Percentiles rank a stretch among this genome's conserved stretches.
Conservation (phyloP, 2,329 filamentous ascomycete species). For the Drechslerella coelobrocha region DNA sequence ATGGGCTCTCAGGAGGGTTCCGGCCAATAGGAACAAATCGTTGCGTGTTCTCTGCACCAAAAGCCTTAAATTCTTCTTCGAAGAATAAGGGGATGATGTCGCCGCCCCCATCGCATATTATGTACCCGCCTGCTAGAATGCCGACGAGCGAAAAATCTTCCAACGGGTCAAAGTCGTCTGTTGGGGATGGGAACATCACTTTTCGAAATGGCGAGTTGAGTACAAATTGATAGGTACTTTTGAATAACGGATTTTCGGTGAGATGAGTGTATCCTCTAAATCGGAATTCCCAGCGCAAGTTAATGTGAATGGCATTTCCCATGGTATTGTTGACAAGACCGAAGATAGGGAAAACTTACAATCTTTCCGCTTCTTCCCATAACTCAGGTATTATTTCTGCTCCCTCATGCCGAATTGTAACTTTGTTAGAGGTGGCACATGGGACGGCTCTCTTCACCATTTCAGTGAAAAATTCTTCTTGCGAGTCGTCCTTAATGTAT, state of each 20-base stretch:
- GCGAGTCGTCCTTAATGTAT: slow-evolving; percentile 47
- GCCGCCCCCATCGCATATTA: slow-evolving; percentile 51
- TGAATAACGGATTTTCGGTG: slow-evolving; percentile 51
- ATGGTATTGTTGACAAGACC: no score
- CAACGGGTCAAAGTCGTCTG: slow-evolving; percentile 51
- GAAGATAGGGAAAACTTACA: slow-evolving; percentile 52
- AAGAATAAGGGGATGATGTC: slow-evolving; percentile 51
- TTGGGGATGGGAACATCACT: slow-evolving; percentile 51
- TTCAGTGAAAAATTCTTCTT: slow-evolving; percentile 57
- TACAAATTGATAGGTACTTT: slow-evolving; percentile 51
- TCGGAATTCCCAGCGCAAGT: neutral
- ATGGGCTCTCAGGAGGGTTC: slow-evolving; percentile 54
- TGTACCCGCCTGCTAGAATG: slow-evolving; percentile 52
- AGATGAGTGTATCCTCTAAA: slow-evolving; percentile 44
- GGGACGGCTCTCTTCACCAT: slow-evolving; percentile 52
- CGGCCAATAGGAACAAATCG: slow-evolving; percentile 50
- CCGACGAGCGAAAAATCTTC: slow-evolving; percentile 52
- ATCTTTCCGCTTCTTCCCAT: slow-evolving; percentile 51
- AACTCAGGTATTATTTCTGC: slow-evolving; percentile 61
- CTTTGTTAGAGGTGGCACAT: slow-evolving; percentile 61
- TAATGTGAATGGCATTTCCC: neutral
- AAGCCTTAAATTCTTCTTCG: slow-evolving; percentile 24
- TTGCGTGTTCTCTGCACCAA: slow-evolving; percentile 3
- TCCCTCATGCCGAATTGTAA: slow-evolving; percentile 64
- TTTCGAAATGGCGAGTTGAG: slow-evolving; percentile 52